Conservation (phyloP, 768 basidiomycete genomes). For the Trametes meyenii region DNA sequence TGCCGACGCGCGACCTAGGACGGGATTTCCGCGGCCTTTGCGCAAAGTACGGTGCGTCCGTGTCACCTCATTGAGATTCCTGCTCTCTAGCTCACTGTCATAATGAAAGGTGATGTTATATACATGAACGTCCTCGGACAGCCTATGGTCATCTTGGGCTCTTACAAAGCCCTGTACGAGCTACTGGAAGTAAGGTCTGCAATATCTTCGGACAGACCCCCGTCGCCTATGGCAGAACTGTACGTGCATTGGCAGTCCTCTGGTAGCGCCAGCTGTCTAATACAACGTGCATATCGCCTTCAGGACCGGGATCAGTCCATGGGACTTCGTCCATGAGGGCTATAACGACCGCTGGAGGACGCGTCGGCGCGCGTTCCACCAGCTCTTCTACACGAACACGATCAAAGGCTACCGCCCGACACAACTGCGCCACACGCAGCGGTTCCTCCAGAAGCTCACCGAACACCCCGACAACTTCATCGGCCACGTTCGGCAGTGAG, state of each 20-base stretch:
- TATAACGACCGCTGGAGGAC: conserved; percentile 17
- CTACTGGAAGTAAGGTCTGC: conserved; percentile 10
- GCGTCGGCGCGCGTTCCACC: conserved; percentile 22
- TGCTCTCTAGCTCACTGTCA: too few species aligned
- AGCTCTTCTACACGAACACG: conserved; percentile 16
- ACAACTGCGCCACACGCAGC: conserved; percentile 7
- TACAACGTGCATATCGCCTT: neutral
- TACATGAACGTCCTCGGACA: conserved; percentile 14
- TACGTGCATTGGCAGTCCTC: neutral
- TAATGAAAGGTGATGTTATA: conserved; percentile 8
- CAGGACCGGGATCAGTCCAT: conserved; percentile 5
- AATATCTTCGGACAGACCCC: conserved; percentile 3
- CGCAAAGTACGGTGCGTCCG: conserved; percentile 8
- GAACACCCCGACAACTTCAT: conserved; percentile 6
- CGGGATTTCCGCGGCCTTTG: conserved; percentile 5
- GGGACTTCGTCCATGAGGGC: neutral
- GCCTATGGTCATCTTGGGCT: conserved; percentile 14
- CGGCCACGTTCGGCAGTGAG: conserved; percentile 3
- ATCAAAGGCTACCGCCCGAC: conserved; percentile 8
- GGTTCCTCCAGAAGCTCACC: conserved; percentile 6
- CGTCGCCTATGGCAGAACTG: conserved; percentile 8
- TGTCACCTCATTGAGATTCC: neutral
- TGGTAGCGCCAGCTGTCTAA: too few species aligned
- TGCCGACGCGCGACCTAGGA: conserved; percentile 3
- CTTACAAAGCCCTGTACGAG: conserved; percentile 7